Conservation (phyloP, 2,329 filamentous ascomycete genomes). For the Botryotinia narcissicola region DNA sequence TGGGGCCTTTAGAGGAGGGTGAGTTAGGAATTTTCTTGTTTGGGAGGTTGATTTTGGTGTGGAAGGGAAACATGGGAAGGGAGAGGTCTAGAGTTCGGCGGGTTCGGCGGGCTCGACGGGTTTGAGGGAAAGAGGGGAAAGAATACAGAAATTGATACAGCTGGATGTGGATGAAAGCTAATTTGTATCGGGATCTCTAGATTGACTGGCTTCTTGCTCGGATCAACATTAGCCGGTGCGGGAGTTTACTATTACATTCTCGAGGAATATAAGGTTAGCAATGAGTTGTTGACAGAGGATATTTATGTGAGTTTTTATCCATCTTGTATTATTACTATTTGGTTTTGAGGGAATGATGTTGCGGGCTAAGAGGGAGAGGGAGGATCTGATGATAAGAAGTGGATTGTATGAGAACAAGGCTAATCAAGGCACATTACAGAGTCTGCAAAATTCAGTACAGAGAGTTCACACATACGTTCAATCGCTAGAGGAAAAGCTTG, state of each 20-base stretch:
- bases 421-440: slow-evolving; percentile 48
- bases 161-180: neutral
- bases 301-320: slow-evolving; percentile 74
- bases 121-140: neutral
- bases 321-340: neutral
- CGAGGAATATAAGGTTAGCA: slow-evolving; percentile 89
- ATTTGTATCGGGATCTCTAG: slow-evolving; percentile 45
- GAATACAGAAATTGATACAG: neutral
- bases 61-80: neutral
- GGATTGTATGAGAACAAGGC: neutral
- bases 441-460: slow-evolving; percentile 83
- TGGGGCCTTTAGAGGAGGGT: slow-evolving; percentile 71
- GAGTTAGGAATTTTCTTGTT: slow-evolving; percentile 39
- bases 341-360: neutral
- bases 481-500: slow-evolving; percentile 76
- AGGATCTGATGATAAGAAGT: neutral
- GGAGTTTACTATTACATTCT: slow-evolving; percentile 90
- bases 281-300: slow-evolving; percentile 90
- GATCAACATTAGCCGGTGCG: slow-evolving; percentile 73
- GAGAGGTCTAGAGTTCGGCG: neutral
- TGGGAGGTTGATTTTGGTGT: neutral
- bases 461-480: slow-evolving; percentile 81
- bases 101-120: neutral
- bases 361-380: neutral
- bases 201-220: slow-evolving; percentile 87